Base-by-base conservation (phyloP, 1,139 yeast genomes). In the Kluyveromyces sp. region DNA sequence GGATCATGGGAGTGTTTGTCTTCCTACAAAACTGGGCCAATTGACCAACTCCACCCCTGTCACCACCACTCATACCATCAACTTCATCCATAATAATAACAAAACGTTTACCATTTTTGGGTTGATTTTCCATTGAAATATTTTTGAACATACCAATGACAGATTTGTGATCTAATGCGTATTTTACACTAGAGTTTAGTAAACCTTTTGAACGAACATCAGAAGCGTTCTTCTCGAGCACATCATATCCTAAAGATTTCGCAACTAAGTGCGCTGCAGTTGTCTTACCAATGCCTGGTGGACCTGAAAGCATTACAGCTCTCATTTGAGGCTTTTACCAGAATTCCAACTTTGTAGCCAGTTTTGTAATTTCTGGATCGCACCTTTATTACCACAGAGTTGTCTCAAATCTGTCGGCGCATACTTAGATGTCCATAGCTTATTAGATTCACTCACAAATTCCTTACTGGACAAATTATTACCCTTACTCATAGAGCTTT, bases 31-130 rank as follows among this genome's bases (percentile, higher is more conserved):
- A 83, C 39, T 83, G 81, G 0, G 97, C 90, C 68, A 94, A 75
- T 49, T 92, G 95, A 28, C 97, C 97, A 25, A 94, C 96, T 53
- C 99, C 99, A 52, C 98, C 99, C 58, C 94, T 83, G 65, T 94
- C 99, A 53, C 99, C 99, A 59, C 95, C 89, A 39, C 96, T 87
- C 98, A 94, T 92, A 55, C 99, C 99, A 65, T 94, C 99, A 32
- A 94, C 98, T 68, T 94, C 99, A 67, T 94, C 99, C 97, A 94
- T 89, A 53, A 94, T 84, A 44, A 92, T 74, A 45, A 90, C 89
- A 56, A 90, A 80, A 48, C 78, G 79, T 50, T 76, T 74, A 43
- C 70, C 68, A 40, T 69, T 65, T 3, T 52, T 39, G 27, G 39
- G 28, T 8, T 55, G 55, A 5, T 60, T 61, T 5, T 54, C 50